Base-by-base conservation (phyloP, 2,329 filamentous ascomycete genomes). In the Onygenales sp. region DNA sequence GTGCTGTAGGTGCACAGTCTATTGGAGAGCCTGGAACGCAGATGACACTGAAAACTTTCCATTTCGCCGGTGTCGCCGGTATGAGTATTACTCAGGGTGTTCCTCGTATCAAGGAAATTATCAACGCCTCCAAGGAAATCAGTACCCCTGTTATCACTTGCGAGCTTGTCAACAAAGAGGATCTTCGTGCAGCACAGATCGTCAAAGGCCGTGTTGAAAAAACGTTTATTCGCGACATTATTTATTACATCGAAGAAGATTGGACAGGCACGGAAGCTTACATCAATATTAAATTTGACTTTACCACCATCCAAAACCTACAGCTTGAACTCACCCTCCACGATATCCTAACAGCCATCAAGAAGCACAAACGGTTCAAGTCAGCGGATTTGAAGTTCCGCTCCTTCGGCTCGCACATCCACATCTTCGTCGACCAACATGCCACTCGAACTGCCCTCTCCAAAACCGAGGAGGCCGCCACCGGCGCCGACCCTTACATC, bases 81-180 rank as follows among this genome's bases (percentile, higher is more conserved):
- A 97, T 98, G 93, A 95, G 89, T 79, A 95, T 98, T 66, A 98
- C 93, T 0, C 89, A 96, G 66, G 93, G 93, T 87, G 93, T 98
- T 6, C 93, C 93, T 1, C 92, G 93, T 84, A 98, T 98, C 76
- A 98, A 98, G 74, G 93, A 98, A 77, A 98, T 98, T 61, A 98
- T 98, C 83, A 98, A 98, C 72, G 93, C 93, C 5, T 95, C 90
- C 7, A 95, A 90, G 68, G 77, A 78, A 49, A 98, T 98, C 70
- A 94, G 87, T 68, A 98, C 93, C 0, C 93, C 93, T 0, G 86
- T 98, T 65, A 95, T 98, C 61, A 84, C 82, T 5, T 97, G 93
- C 64, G 85, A 88, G 4, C 77, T 97, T 4, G 79, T 88, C 58
- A 93, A 90, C 65, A 82, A 84, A 56, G 75, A 80, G 52, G 81